Evolutionary conservation across 768 basidiomycete genomes (phyloP).

Genomic region (Tremella yokohamensis): DNA sequence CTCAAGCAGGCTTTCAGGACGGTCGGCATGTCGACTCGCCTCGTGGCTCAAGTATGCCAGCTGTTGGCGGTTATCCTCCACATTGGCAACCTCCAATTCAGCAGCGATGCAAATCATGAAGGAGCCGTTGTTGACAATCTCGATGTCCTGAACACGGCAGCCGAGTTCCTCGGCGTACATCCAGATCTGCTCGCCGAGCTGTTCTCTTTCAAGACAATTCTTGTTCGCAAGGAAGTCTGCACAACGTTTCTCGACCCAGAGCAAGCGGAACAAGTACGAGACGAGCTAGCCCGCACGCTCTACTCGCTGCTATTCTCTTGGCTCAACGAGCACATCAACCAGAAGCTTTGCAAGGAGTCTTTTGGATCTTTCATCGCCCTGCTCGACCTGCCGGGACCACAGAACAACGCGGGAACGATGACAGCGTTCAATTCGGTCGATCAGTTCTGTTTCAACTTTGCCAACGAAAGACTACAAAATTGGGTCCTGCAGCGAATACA

Average conservation of each 20-base stretch:
- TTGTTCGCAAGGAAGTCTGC: constrained; percentile 94
- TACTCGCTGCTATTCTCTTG: constrained; percentile 93
- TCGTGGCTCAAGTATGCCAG: constrained; percentile 93
- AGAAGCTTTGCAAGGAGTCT: constrained; percentile 88
- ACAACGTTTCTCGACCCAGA: constrained; percentile 94
- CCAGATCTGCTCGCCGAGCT: constrained; percentile 62
- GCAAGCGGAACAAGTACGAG: constrained; percentile 85
- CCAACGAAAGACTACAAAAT: constrained; percentile 83
- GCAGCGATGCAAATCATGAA: constrained; percentile 74
- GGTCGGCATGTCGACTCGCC: constrained; percentile 85
- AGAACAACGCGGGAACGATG: constrained; percentile 62
- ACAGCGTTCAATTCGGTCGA: constrained; percentile 76
- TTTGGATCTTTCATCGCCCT: constrained; percentile 82
- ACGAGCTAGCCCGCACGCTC: constrained; percentile 87
- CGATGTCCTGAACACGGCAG: constrained; percentile 74
- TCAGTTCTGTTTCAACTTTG: constrained; percentile 94
- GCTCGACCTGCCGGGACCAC: constrained; percentile 88
- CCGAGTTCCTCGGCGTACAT: constrained; percentile 85
- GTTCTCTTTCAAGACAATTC: constrained; percentile 83
- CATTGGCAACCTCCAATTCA: constrained; percentile 92
- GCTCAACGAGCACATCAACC: constrained; percentile 94
- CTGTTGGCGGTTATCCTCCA: constrained; percentile 93
- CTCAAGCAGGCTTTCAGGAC: constrained; percentile 90
- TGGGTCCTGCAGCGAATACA: constrained; percentile 77
- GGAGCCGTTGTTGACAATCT: constrained; percentile 87